Conservation (phyloP, 768 basidiomycete species). For the Kwoniella dejecticola region DNA sequence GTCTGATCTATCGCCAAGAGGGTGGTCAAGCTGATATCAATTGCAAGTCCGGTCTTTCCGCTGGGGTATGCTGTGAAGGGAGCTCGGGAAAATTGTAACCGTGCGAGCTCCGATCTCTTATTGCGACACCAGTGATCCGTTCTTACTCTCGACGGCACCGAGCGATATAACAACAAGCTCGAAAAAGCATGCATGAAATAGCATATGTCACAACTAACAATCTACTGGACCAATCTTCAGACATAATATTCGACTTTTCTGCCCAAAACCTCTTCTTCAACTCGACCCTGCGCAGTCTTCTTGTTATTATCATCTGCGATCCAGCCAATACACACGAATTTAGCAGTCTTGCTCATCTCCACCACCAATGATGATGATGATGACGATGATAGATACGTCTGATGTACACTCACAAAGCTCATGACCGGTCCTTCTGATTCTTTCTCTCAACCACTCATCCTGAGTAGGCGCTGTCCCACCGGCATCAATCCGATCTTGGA, state of each 20-base stretch:
- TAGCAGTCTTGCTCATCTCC: neutral
- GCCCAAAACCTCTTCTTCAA: conserved; percentile 27
- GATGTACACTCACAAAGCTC: conserved; percentile 27
- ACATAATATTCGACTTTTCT: conserved; percentile 37
- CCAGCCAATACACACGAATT: neutral
- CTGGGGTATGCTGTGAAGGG: neutral
- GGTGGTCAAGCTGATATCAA: neutral
- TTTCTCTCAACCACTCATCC: conserved; percentile 37
- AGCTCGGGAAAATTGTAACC: neutral
- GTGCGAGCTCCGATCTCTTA: neutral
- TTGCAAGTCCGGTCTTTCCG: neutral
- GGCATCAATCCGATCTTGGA: conserved; percentile 31
- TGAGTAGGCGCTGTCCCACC: conserved; percentile 37
- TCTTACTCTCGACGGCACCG: too few relatives aligned
- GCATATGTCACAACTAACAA: too few relatives aligned
- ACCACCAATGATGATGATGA: too few relatives aligned
- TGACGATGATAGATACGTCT: neutral
- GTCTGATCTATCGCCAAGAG: neutral
- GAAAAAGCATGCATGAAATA: too few relatives aligned
- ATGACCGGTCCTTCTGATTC: conserved; percentile 37
- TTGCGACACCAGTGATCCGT: too few relatives aligned
- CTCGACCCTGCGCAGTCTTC: conserved; percentile 16
- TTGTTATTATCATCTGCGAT: conserved; percentile 23
- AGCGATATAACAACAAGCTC: too few relatives aligned
- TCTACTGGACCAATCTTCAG: too few relatives aligned